Percentiles rank a stretch among this genome's conserved stretches.
Evolutionary conservation across 768 basidiomycete species (phyloP).

Genomic region (Grammothele lineata): DNA sequence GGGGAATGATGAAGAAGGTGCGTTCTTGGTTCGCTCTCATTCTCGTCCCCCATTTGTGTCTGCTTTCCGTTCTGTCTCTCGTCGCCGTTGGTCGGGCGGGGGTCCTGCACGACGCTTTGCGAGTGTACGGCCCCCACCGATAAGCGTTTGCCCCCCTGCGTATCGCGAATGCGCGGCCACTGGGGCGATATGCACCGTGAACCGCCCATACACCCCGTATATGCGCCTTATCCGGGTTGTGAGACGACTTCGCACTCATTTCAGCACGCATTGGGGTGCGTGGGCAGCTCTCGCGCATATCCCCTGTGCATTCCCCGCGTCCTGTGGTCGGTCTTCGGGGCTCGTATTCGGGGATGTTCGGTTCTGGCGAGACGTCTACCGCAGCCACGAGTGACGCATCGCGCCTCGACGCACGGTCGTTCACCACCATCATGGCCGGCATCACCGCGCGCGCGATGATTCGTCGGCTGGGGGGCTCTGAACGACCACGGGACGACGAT

Average conservation of each 20-base stretch:
- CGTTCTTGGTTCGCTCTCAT: slow-evolving; percentile 18
- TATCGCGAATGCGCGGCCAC: neutral
- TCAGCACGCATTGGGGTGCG: neutral
- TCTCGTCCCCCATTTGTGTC: neutral
- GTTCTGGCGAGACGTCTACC: too few relatives aligned
- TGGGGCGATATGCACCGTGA: neutral
- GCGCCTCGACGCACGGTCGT: neutral
- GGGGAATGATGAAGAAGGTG: slow-evolving; percentile 98
- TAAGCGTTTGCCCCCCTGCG: neutral
- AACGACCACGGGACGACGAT: too few relatives aligned
- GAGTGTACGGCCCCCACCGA: slow-evolving; percentile 1
- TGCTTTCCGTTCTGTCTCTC: neutral
- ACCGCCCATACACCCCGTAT: neutral
- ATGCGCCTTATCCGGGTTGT: too few relatives aligned
- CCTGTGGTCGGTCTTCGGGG: too few relatives aligned
- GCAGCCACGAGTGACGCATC: too few relatives aligned
- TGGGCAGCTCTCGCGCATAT: neutral
- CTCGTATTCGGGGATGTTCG: too few relatives aligned
- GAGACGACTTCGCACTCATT: neutral
- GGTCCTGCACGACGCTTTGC: neutral
- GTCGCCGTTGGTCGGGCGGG: neutral
- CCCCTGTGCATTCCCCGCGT: too few relatives aligned
- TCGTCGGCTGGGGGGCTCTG: too few relatives aligned
- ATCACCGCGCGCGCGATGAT: slow-evolving; percentile 5
- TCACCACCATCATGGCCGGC: neutral